These are phyloP conservation scores for Vigna hirtella DNA, from an alignment of 306 rosid species.

Conservation along the genomic window DNA sequence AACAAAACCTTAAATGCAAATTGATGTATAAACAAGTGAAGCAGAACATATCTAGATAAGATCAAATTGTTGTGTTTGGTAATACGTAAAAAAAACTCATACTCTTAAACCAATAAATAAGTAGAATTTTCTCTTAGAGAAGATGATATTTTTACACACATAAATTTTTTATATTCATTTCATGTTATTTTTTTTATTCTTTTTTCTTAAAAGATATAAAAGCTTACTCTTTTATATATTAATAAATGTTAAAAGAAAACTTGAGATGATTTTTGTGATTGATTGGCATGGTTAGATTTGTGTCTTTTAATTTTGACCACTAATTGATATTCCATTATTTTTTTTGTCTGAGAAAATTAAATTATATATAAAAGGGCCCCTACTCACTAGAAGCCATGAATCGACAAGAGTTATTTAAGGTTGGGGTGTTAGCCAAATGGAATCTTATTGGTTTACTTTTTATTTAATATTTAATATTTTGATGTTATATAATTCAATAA, in stretches of 20 bases:
- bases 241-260: not conserved
- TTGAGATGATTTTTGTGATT: not conserved
- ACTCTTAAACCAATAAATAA: not conserved
- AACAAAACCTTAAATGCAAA: too few species aligned
- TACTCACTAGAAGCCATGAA: not conserved
- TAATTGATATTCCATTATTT: not conserved
- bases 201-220: too few species aligned
- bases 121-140: too few species aligned
- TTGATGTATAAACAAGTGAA: too few species aligned
- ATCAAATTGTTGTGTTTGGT: too few species aligned
- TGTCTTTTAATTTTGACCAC: not conserved
- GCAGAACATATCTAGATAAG: too few species aligned
- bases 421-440: slow-evolving; percentile 36
- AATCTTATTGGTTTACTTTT: slow-evolving; percentile 35
- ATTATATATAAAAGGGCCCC: not conserved
- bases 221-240: too few species aligned
- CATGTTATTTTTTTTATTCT: too few species aligned
- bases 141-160: too few species aligned
- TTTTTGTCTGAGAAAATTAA: not conserved
- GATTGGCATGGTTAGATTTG: not conserved
- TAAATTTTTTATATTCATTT: too few species aligned
- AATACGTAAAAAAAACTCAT: too few species aligned
- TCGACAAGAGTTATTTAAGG: slow-evolving; percentile 15
- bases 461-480: slow-evolving; percentile 4
- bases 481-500: not conserved